These are phyloP conservation scores for Scutellaria barbata DNA, from an alignment of 257 asterid genomes.

Conservation along the genomic window DNA sequence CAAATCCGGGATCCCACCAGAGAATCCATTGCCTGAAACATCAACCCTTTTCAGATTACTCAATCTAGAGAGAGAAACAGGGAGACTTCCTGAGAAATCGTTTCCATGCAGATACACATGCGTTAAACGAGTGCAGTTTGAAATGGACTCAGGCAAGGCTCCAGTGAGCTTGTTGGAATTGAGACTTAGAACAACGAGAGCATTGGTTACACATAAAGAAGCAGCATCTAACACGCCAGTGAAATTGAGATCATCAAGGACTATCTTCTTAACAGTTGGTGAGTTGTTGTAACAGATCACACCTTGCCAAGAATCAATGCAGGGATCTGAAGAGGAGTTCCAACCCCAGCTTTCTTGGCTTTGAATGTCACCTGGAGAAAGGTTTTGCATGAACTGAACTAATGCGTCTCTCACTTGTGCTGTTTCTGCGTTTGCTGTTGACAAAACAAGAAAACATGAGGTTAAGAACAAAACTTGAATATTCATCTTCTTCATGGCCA, in stretches of 20 bases:
- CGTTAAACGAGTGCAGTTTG: conserved; percentile 55
- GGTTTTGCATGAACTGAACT: conserved; percentile 56
- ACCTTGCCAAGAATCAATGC: conserved; percentile 61
- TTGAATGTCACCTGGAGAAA: conserved; percentile 41
- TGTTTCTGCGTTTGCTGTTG: conserved; percentile 52
- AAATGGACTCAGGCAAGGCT: conserved; percentile 52
- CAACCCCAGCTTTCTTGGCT: conserved; percentile 59
- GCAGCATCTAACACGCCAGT: conserved; percentile 58
- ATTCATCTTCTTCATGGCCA: conserved; percentile 22
- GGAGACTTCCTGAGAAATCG: conserved; percentile 54
- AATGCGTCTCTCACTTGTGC: conserved; percentile 47
- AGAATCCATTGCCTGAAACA: conserved; percentile 58
- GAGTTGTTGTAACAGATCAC: conserved; percentile 46
- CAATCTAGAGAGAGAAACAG: conserved; percentile 52
- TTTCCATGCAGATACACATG: conserved; percentile 60
- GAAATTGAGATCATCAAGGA: conserved; percentile 54
- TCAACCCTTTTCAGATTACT: conserved; percentile 54
- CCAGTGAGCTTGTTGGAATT: conserved; percentile 55
- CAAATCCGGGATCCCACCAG: conserved; percentile 64
- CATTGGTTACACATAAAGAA: conserved; percentile 46
- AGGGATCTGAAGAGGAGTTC: conserved; percentile 71
- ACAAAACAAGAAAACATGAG: conserved; percentile 29
- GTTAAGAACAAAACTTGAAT: neutral
- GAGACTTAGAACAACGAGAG: conserved; percentile 63
- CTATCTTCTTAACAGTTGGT: conserved; percentile 48